Evolutionary conservation across 805 yeast species (phyloP).

Genomic region (Hanseniaspora jakobsenii): DNA sequence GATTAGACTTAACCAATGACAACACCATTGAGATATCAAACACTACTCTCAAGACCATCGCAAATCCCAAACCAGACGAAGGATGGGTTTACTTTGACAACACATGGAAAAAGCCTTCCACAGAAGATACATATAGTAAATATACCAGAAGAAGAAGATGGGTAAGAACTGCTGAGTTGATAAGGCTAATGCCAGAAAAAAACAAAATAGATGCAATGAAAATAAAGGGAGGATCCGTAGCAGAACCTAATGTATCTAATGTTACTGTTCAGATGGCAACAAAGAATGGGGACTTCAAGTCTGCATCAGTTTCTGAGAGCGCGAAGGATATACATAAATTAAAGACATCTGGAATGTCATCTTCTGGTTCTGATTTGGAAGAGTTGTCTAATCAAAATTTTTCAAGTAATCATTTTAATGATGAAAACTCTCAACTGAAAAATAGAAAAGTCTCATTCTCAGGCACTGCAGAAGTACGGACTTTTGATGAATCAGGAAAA

Average conservation of each 20-base stretch:
- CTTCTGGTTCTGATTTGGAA: not conserved
- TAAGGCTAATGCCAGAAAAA: conserved; percentile 23
- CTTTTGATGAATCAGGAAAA: conserved; percentile 7
- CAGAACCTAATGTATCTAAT: conserved; percentile 4
- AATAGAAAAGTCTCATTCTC: conserved; percentile 28
- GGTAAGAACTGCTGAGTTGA: conserved; percentile 87
- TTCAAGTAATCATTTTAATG: conserved; percentile 1
- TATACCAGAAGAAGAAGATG: conserved; percentile 92
- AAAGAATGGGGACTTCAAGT: too few relatives aligned
- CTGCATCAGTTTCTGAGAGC: too few relatives aligned
- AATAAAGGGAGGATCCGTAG: conserved; percentile 1
- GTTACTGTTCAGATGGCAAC: conserved; percentile 6
- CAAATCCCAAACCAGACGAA: conserved; percentile 66
- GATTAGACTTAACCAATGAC: conserved; percentile 77
- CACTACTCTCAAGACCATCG: conserved; percentile 40
- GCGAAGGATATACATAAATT: not conserved
- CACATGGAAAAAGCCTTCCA: conserved; percentile 83
- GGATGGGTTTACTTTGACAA: conserved; percentile 85
- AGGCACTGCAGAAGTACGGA: conserved; percentile 22
- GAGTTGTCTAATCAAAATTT: too few relatives aligned
- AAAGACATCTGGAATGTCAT: conserved; percentile 1
- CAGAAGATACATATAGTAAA: conserved; percentile 78
- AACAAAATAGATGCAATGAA: not conserved
- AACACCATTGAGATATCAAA: conserved; percentile 66
- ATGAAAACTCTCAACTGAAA: conserved; percentile 13